Conservation (phyloP, 208 protist genomes). For the Acanthamoeba culbertsoni region DNA sequence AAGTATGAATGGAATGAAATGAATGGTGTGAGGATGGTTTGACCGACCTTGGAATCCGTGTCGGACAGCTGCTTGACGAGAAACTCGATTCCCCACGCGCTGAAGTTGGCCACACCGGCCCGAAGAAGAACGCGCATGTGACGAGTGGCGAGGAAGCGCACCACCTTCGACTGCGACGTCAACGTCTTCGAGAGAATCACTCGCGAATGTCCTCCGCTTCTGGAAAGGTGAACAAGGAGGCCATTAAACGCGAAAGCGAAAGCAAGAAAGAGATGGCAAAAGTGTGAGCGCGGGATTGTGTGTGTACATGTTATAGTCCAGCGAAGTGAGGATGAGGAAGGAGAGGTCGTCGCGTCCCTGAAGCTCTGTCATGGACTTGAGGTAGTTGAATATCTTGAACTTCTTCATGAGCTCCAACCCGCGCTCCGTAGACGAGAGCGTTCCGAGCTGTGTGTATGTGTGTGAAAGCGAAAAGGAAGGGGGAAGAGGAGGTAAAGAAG, state of each 20-base stretch:
- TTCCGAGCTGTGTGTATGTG: conserved; percentile 1
- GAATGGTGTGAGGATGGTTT: not conserved
- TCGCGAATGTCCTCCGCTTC: conserved; percentile 11
- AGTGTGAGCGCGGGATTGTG: not conserved
- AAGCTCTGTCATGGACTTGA: conserved; percentile 65
- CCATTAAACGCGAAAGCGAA: not conserved
- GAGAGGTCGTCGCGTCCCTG: conserved; percentile 70
- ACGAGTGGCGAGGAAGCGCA: conserved; percentile 60
- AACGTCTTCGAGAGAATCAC: conserved; percentile 44
- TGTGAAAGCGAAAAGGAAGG: not conserved
- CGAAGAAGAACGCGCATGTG: conserved; percentile 70
- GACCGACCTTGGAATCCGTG: not conserved
- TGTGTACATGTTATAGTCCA: conserved; percentile 73
- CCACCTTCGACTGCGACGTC: conserved; percentile 33
- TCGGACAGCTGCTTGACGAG: conserved; percentile 62
- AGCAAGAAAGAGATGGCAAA: conserved; percentile 34
- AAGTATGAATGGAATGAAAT: not conserved
- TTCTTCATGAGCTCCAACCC: conserved; percentile 68
- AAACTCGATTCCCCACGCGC: conserved; percentile 71
- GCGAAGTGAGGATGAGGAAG: conserved; percentile 66
- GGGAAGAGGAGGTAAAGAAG: not conserved
- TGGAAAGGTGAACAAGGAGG: not conserved
- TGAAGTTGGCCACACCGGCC: conserved; percentile 74
- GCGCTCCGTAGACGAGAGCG: not conserved
- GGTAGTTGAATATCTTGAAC: conserved; percentile 64